Percentiles rank a stretch among this genome's conserved stretches.
Evolutionary conservation across 176 grass and related monocot genomes (phyloP).

Genomic region (Aegilops sharonensis): DNA sequence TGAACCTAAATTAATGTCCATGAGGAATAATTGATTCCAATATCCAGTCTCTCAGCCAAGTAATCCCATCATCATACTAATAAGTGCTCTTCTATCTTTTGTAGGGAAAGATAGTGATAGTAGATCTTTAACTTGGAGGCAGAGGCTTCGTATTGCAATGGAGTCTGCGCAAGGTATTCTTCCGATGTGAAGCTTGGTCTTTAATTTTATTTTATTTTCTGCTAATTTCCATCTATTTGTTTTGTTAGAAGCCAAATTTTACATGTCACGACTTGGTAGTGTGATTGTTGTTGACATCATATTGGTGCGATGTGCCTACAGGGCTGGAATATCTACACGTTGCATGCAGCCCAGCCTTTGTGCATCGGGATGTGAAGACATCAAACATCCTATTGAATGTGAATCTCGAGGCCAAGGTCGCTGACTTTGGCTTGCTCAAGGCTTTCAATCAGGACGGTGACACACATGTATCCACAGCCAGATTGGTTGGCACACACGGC

Average conservation of each 20-base stretch:
- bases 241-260: background rate
- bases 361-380: constrained; percentile 63
- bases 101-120: constrained; percentile 3
- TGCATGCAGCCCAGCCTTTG: constrained; percentile 38
- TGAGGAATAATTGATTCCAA: too few relatives aligned
- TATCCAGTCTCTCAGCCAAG: too few relatives aligned
- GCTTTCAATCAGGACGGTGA: background rate
- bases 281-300: background rate
- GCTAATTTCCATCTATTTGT: background rate
- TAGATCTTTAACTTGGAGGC: constrained; percentile 35
- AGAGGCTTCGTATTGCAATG: constrained; percentile 44
- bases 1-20: too few relatives aligned
- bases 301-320: background rate
- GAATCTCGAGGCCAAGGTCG: constrained; percentile 58
- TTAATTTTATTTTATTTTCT: background rate
- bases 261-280: background rate
- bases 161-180: constrained; percentile 56
- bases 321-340: constrained; percentile 65
- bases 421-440: constrained; percentile 69
- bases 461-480: constrained; percentile 37
- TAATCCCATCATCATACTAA: background rate
- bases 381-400: constrained; percentile 58
- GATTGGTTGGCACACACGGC: constrained; percentile 41
- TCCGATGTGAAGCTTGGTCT: background rate
- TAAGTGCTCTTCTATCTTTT: background rate